Evolutionary conservation across 2,329 filamentous ascomycete species (phyloP).

Genomic region (Trichophyton mentagrophytes): DNA sequence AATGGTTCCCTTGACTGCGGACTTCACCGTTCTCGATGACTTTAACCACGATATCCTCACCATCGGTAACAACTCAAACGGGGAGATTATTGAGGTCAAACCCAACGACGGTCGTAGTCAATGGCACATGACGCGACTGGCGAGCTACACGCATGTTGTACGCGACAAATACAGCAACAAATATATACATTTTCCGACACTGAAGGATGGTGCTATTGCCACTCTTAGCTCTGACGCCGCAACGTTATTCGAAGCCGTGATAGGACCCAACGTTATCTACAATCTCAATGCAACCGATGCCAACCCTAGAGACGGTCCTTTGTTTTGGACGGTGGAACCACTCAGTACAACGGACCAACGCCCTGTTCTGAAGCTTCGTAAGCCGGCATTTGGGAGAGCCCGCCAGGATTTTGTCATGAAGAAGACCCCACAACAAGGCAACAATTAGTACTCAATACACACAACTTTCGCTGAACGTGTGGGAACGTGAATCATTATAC

Average conservation of each 20-base stretch:
- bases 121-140: neutral
- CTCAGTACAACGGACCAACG: neutral
- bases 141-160: neutral
- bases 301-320: neutral
- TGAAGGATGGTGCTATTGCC: constrained; percentile 1
- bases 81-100: neutral
- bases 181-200: neutral
- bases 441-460: neutral
- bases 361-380: neutral
- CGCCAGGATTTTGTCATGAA: neutral
- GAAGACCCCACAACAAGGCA: neutral
- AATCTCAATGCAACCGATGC: neutral
- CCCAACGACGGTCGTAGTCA: too few species aligned
- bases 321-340: neutral
- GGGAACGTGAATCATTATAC: too few species aligned
- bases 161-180: neutral
- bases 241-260: neutral
- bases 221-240: neutral
- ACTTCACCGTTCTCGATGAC: neutral
- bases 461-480: too few species aligned
- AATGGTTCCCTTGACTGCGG: neutral
- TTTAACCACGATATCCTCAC: neutral
- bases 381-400: neutral
- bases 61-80: neutral
- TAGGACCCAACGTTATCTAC: neutral